Percentiles rank a stretch among this genome's conserved stretches.
Conservation (phyloP, 495 filamentous ascomycete genomes). For the Penicillium paradoxum region DNA sequence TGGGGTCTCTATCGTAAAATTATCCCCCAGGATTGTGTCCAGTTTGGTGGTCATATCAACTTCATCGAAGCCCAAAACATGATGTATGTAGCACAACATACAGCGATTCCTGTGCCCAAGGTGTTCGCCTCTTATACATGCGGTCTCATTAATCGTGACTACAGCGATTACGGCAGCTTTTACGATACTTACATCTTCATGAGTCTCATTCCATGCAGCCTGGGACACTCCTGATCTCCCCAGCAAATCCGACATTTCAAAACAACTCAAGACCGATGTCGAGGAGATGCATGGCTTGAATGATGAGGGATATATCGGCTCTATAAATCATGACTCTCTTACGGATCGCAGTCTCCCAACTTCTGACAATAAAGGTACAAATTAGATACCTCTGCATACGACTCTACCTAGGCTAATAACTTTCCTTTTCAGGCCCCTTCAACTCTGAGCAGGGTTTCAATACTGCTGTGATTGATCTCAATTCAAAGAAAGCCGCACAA, state of each 20-base stretch:
- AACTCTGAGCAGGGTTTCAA: not conserved
- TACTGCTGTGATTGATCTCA: not conserved
- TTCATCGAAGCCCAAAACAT: conserved; percentile 24
- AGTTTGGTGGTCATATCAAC: conserved; percentile 16
- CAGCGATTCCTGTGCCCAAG: conserved; percentile 25
- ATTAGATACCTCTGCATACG: not conserved
- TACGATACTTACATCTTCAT: conserved; percentile 30
- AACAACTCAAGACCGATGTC: conserved; percentile 16
- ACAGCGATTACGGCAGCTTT: conserved; percentile 12
- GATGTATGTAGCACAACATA: conserved; percentile 21
- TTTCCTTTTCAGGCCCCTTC: not conserved
- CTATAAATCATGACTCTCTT: conserved; percentile 17
- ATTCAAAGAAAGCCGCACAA: not conserved
- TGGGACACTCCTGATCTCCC: conserved; percentile 15
- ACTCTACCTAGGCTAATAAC: not conserved
- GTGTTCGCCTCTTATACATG: conserved; percentile 26
- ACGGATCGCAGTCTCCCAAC: conserved; percentile 7
- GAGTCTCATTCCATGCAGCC: conserved; percentile 20
- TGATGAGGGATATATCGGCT: conserved; percentile 14
- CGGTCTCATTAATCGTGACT: conserved; percentile 14
- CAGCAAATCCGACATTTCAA: conserved; percentile 11
- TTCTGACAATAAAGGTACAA: not conserved
- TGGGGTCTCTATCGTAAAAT: not conserved
- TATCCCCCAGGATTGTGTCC: conserved; percentile 17
- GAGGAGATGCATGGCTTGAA: conserved; percentile 16